A percentile compares a stretch with the other conserved stretches of the same genome.
Conservation (phyloP, 2,329 filamentous ascomycete species). For the Cordyceps pruinosa region DNA sequence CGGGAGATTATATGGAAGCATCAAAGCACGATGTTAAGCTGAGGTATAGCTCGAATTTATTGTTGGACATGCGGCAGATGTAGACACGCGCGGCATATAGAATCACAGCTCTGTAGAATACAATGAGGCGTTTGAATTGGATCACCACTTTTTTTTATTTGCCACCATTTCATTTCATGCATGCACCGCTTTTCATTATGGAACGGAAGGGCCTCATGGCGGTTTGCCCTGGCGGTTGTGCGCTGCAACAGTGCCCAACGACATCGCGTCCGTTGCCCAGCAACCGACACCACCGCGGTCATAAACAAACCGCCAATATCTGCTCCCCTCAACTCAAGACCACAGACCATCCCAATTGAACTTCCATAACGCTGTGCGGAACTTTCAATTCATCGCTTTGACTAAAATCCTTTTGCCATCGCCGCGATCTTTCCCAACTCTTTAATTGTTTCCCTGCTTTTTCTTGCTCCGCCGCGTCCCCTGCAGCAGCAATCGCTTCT, state of each 20-base stretch:
- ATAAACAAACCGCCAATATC: conserved; percentile 8
- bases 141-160: neutral
- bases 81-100: conserved; percentile 9
- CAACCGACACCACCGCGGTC: neutral
- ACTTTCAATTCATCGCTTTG: neutral
- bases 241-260: neutral
- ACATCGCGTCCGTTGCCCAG: conserved; percentile 8
- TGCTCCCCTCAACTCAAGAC: neutral
- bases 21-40: conserved; percentile 5
- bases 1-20: neutral
- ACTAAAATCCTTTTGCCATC: neutral
- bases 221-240: neutral
- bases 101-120: conserved; percentile 13
- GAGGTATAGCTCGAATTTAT: neutral
- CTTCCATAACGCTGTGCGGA: neutral
- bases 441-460: neutral
- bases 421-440: neutral
- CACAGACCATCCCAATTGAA: neutral
- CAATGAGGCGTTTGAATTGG: conserved; percentile 8
- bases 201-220: too few relatives aligned
- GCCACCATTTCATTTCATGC: neutral
- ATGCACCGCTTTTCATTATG: neutral
- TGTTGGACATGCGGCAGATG: conserved; percentile 7
- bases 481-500: neutral
- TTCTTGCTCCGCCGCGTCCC: neutral